Evolutionary conservation across 2,329 filamentous ascomycete genomes (phyloP).

Genomic region (Fusarium solani-melongenae): DNA sequence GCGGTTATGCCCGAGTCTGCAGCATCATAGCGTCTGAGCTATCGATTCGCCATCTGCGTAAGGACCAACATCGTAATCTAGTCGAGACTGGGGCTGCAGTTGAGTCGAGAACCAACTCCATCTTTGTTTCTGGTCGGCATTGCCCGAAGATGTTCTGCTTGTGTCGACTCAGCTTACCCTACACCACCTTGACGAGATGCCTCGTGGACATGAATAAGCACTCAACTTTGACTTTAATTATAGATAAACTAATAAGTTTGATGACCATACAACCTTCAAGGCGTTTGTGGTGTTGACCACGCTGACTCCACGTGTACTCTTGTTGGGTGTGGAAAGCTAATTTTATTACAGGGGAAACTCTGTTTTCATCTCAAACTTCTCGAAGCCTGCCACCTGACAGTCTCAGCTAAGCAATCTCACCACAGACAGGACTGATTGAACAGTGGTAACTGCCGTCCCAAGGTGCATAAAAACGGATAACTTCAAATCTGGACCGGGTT

Average conservation of each 20-base stretch:
- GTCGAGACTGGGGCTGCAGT: background rate
- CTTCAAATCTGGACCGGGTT: background rate
- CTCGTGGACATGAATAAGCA: background rate
- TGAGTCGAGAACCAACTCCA: background rate
- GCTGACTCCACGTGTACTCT: background rate
- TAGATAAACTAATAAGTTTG: background rate
- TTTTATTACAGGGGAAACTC: background rate
- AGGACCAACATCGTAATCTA: background rate
- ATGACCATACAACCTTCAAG: background rate
- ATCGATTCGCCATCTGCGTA: background rate
- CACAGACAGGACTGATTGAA: too few relatives aligned
- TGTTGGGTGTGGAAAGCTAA: background rate
- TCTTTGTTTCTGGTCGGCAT: background rate
- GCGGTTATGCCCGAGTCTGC: constrained; percentile 24
- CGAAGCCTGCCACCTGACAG: background rate
- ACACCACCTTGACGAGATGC: background rate
- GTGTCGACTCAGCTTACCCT: background rate
- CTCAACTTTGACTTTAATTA: background rate
- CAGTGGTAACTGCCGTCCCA: background rate
- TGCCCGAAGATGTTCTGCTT: background rate
- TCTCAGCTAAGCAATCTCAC: background rate
- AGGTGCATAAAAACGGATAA: background rate
- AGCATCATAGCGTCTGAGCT: background rate
- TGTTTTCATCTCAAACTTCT: background rate
- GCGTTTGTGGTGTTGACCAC: background rate